Conservation (phyloP, 2,329 filamentous ascomycete species). For the Alternaria rosae region DNA sequence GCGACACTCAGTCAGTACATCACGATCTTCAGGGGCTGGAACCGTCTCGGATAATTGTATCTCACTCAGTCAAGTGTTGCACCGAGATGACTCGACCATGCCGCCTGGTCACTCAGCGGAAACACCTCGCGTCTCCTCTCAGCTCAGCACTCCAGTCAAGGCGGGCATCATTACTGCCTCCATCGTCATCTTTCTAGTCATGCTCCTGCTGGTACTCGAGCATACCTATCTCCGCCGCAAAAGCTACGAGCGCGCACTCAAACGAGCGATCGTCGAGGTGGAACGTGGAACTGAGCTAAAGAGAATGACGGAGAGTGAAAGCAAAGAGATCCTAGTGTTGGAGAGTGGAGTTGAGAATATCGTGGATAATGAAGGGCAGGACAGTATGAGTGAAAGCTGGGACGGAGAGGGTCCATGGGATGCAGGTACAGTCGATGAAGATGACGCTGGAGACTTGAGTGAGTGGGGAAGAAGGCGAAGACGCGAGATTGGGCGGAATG, state of each 20-base stretch:
- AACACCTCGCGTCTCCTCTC: not conserved
- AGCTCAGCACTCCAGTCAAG: conserved; percentile 11
- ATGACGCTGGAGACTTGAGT: conserved; percentile 14
- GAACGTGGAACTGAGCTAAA: conserved; percentile 19
- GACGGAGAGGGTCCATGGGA: conserved; percentile 6
- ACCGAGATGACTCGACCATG: not conserved
- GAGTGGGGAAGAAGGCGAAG: conserved; percentile 24
- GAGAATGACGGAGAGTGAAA: conserved; percentile 4
- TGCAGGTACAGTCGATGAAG: not conserved
- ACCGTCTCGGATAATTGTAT: not conserved
- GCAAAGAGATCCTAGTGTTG: conserved; percentile 34
- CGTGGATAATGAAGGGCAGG: conserved; percentile 20
- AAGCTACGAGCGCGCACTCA: conserved; percentile 24
- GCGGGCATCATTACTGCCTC: conserved; percentile 15
- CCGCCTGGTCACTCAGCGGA: not conserved
- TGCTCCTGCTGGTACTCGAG: conserved; percentile 18
- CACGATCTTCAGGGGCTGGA: not conserved
- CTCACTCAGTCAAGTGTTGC: not conserved
- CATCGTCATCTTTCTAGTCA: conserved; percentile 9
- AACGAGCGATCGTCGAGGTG: conserved; percentile 29
- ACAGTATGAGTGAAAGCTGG: conserved; percentile 10
- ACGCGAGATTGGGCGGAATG: conserved; percentile 12
- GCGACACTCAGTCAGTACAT: not conserved
- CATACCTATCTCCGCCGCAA: conserved; percentile 25
- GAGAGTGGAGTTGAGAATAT: conserved; percentile 37